These are phyloP conservation scores for Hypomontagnella monticulosa DNA, from an alignment of 495 filamentous ascomycete genomes.

Conservation along the genomic window DNA sequence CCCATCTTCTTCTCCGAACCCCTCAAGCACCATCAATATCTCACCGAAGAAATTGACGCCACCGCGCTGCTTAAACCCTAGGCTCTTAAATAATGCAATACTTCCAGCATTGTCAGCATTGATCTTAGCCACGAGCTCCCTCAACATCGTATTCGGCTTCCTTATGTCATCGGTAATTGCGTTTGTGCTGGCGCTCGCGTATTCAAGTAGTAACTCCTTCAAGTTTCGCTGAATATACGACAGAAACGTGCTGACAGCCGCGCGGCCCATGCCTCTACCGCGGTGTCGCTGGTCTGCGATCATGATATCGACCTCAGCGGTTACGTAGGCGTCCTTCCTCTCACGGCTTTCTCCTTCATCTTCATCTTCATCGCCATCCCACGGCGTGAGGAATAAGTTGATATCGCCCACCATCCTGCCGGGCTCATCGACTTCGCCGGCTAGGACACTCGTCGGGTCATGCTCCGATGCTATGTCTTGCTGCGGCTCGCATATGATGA, in stretches of 20 bases:
- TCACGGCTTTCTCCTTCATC: constrained; percentile 7
- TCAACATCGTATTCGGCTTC: constrained; percentile 29
- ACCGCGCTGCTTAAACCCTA: constrained; percentile 58
- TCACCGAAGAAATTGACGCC: constrained; percentile 63
- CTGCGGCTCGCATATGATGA: constrained; percentile 68
- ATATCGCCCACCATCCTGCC: constrained; percentile 82
- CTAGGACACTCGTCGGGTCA: not conserved
- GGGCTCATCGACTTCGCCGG: constrained; percentile 60
- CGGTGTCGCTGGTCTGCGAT: constrained; percentile 70
- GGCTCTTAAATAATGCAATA: constrained; percentile 54
- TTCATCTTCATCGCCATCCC: constrained; percentile 50
- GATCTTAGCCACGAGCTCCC: constrained; percentile 59
- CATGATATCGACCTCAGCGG: constrained; percentile 91
- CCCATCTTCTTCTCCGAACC: constrained; percentile 24
- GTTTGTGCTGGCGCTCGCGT: constrained; percentile 36
- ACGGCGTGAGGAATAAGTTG: constrained; percentile 78
- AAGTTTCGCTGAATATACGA: constrained; percentile 65
- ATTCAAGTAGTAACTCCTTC: constrained; percentile 67
- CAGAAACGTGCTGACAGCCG: constrained; percentile 73
- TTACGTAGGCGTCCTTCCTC: constrained; percentile 39
- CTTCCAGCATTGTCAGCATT: constrained; percentile 51
- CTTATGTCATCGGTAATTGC: not conserved
- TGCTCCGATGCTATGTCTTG: too few species aligned
- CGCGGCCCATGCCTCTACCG: constrained; percentile 71
- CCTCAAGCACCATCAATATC: constrained; percentile 52